phyloP scores from a whole-genome alignment of 2,329 filamentous ascomycete genomes.

The Aschersonia sp. region DNA sequence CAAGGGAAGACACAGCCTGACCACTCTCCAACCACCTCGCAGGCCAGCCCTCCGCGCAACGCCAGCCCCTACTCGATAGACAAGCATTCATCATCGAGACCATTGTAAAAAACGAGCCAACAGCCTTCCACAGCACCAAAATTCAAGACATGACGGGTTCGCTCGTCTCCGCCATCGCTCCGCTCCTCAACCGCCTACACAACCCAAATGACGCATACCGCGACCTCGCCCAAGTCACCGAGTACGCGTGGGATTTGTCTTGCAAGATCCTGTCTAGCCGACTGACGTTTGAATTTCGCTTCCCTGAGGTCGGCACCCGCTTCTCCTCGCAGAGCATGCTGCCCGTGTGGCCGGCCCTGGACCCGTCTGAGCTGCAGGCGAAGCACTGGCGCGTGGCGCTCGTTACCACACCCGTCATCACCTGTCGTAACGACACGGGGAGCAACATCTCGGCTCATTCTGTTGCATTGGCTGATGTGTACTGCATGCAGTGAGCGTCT shows the following conservation, averaged over 20 bases:
- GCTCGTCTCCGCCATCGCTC: conserved; percentile 20
- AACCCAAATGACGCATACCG: conserved; percentile 21
- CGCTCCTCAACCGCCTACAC: conserved; percentile 21
- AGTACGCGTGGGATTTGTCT: conserved; percentile 28
- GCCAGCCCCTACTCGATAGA: conserved; percentile 24
- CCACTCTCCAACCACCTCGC: neutral
- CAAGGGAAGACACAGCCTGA: too few relatives aligned
- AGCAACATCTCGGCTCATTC: conserved; percentile 27
- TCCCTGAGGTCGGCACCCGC: conserved; percentile 33
- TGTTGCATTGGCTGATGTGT: conserved; percentile 29
- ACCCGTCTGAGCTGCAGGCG: conserved; percentile 29
- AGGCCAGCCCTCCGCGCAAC: conserved; percentile 19
- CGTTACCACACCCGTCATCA: conserved; percentile 39
- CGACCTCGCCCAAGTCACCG: conserved; percentile 27
- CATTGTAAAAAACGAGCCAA: conserved; percentile 20
- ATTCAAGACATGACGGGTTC: conserved; percentile 28
- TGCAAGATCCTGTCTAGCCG: conserved; percentile 30
- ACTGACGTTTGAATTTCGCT: conserved; percentile 30
- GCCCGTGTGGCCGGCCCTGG: conserved; percentile 25
- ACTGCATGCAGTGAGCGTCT: conserved; percentile 27
- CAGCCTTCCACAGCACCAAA: conserved; percentile 16
- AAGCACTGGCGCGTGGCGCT: conserved; percentile 38
- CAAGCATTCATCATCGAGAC: conserved; percentile 20
- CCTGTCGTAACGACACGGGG: conserved; percentile 36
- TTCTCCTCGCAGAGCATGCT: conserved; percentile 34